Base-by-base conservation (phyloP, 495 filamentous ascomycete species). In the Corynascus novoguineensis region DNA sequence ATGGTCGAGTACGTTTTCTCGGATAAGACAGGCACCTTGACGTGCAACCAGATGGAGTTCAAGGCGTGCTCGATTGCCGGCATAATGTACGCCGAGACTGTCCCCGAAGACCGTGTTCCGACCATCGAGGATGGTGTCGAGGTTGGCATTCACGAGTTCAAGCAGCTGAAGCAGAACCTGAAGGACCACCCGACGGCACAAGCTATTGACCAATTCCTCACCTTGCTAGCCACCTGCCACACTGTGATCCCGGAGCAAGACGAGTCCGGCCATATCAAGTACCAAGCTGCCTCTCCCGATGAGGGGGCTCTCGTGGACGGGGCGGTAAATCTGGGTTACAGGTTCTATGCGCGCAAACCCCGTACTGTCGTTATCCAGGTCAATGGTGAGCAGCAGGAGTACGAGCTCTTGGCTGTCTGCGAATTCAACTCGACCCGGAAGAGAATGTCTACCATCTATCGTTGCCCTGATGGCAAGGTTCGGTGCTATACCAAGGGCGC, bases 1-100 rank as follows among this genome's bases (percentile, higher is more conserved):
- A 95, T 97, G 78, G 93, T 99, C 56, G 93, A 97, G 64, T 99
- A 93, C 66, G 92, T 97, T 50, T 99, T 99, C 71, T 96, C 91
- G 3, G 95, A 99, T 73, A 98, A 99, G 76, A 99, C 95, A 7
- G 95, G 95, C 32, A 99, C 95, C n/a, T 74, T 99, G 63, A 99
- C 95, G 25, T 95, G 92, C 74, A 99, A 99, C 70, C 84, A 87
- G 82, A 99, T 99, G 95, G 95, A 97, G 71, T 99, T 97, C 70
- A 90, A 89, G 69, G 89, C 96, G 70, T 93, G 88, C 61, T 86
- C 87, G 4, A 97, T 99, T 64, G 88, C 82, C 17, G 95, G 95
- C 25, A 85, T 97, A 55, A 90, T 95, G 71, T 99, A 99, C 66
- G 88, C 88, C 9, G 91, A 93, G 53, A 91, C 93, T 47, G 85